Conservation (phyloP, 2,329 filamentous ascomycete genomes). For the Exophiala xenobiotica region DNA sequence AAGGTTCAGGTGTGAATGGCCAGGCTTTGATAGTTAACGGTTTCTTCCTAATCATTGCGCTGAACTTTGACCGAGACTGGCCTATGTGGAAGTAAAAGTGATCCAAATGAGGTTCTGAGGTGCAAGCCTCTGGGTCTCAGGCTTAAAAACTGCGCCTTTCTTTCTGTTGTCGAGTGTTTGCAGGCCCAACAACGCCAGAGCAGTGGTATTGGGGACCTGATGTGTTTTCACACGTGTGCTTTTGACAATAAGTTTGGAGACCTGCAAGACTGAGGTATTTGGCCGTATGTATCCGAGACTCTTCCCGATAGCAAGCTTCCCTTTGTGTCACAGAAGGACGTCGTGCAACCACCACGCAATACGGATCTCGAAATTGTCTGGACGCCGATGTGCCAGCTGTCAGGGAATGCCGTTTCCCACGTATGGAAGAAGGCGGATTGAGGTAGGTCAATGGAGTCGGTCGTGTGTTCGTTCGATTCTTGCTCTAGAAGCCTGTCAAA, state of each 20-base stretch:
- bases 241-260: background rate
- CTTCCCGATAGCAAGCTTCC: conserved; percentile 20
- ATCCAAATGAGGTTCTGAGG: background rate
- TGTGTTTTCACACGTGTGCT: background rate
- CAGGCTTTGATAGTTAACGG: conserved; percentile 31
- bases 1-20: conserved; percentile 42
- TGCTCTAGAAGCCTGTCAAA: conserved; percentile 16
- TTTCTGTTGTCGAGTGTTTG: too few relatives aligned
- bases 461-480: conserved; percentile 18
- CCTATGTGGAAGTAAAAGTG: conserved; percentile 1
- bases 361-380: background rate
- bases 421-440: background rate
- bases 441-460: conserved; percentile 1
- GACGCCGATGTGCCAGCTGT: background rate
- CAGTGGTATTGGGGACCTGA: too few relatives aligned
- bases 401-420: background rate
- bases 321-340: conserved; percentile 25
- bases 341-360: conserved; percentile 15
- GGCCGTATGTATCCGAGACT: conserved; percentile 17
- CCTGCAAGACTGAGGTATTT: conserved; percentile 7
- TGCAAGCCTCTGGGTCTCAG: background rate
- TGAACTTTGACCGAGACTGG: conserved; percentile 17
- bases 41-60: conserved; percentile 33
- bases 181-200: too few relatives aligned
- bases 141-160: too few relatives aligned